Evolutionary conservation across 129 eudicot species (phyloP), one percentile per base, ranked within the genome.

Genomic region (Mikania micrantha): DNA sequence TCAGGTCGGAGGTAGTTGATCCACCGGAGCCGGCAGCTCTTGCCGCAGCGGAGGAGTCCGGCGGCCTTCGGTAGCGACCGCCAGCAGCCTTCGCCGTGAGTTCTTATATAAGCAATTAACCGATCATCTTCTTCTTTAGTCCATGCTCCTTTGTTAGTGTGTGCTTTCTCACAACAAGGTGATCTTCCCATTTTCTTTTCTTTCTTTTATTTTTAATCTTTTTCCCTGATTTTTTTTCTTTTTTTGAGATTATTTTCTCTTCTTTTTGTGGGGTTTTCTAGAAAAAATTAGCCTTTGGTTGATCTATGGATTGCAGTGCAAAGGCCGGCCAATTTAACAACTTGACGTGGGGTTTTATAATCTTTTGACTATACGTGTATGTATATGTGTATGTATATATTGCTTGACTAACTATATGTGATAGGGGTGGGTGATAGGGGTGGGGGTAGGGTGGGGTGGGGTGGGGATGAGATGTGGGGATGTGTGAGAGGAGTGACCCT

Each of bases 61-160:
- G 98, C 98, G 16, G 98, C 95, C 44, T 92, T 92, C 1, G 98
- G 98, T n/a, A 92, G 90, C 5, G 95, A 85, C 12, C 98, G 81
- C 98, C 98, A 92, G 76, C 98, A 88, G 22, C 98, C 98, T 82
- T 92, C 98, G 5, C 98, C 98, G 56, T 92, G 96, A 16, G 95
- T 64, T 4, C 88, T 72, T 29, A 92, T 92, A 27, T 88, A 88
- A 60, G 95, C 82, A 5, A 92, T 84, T 6, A 92, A 76, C 9
- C 98, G 84, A 69, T 88, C 95, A 64, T 92, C 98, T 84, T 92
- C 98, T 79, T 92, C 98, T 60, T 88, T 92, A 32, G 98, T 92
- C 98, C 98, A 92, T 20, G 98, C 98, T 62, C 98, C 98, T 84
- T 91, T 91, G 80, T 91, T 91, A 45, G 98, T 91, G 78, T 91